Evolutionary conservation across 2,329 filamentous ascomycete genomes (phyloP), one percentile per base, ranked within the genome.

Genomic region (Aaosphaeria pasadenensis): DNA sequence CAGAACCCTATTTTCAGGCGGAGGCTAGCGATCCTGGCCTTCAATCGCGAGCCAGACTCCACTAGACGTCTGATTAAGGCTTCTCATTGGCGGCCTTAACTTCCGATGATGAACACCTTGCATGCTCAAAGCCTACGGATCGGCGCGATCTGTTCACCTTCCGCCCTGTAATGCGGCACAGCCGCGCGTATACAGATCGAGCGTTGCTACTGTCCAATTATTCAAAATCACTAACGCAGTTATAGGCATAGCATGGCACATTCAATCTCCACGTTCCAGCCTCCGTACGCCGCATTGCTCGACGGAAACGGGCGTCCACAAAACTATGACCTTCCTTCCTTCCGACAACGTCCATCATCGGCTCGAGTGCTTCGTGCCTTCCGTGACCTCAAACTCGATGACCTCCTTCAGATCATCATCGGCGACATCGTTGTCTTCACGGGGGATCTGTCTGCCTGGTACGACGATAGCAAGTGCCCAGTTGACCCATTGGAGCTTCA

Each of bases 161-260:
- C 17, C 17, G 17, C 17, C 17, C 17, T 24, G 17, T 24, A 24
- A 24, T 24, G 17, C 17, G 17, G 17, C 17, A 24, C 17, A 24
- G 17, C 17, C 17, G 17, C 17, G 17, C 17, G 17, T 24, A 24
- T 24, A 24, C 17, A 24, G 17, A 24, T 24, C 17, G 17, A 2
- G 17, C 17, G 17, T 24, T 24, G n/a, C 33, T 36, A 36, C n/a
- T n/a, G 7, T 40, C 9, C 39, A 11, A 28, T 40, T 40, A 13
- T 28, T 17, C 24, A 44, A 24, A n/a, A 33, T 48, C 42, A 40
- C 5, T 36, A 33, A 30, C 9, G 11, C 24, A 11, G n/a, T 31
- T 24, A 29, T 31, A 69, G 65, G 65, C 63, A 69, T 43, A 65
- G 59, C 46, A 57, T 60, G 13, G 65, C 65, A 6, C 63, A 65